These are phyloP conservation scores for Glutinoglossum americanum DNA, from an alignment of 495 filamentous ascomycete genomes.

Conservation along the genomic window DNA sequence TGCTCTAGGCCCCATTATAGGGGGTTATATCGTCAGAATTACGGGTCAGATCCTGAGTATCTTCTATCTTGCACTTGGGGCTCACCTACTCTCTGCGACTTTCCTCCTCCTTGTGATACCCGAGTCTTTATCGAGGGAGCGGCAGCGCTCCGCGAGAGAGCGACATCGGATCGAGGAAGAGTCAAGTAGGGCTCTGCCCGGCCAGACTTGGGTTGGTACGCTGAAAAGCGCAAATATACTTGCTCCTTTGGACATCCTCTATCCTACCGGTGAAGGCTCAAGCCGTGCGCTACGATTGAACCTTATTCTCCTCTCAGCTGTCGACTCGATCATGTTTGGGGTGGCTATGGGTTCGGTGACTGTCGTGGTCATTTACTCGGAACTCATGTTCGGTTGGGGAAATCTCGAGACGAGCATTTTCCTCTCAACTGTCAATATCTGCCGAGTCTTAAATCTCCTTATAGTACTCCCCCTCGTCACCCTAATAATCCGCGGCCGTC, in stretches of 20 bases:
- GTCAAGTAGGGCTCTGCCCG: conserved; percentile 9
- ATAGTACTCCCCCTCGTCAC: conserved; percentile 51
- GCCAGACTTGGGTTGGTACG: conserved; percentile 21
- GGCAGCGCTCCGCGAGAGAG: conserved; percentile 44
- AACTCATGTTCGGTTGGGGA: conserved; percentile 60
- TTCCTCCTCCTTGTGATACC: conserved; percentile 50
- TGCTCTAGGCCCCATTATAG: conserved; percentile 59
- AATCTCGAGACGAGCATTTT: conserved; percentile 57
- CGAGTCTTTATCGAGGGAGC: conserved; percentile 53
- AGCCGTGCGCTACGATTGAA: conserved; percentile 47
- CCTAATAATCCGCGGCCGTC: conserved; percentile 36
- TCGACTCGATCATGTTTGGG: conserved; percentile 61
- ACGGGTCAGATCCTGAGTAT: conserved; percentile 46
- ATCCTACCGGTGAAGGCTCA: conserved; percentile 40
- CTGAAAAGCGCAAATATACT: conserved; percentile 34
- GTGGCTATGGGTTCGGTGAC: conserved; percentile 61
- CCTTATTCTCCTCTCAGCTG: conserved; percentile 51
- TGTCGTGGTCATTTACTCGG: conserved; percentile 59
- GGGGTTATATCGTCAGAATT: conserved; percentile 49
- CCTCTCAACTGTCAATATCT: conserved; percentile 50
- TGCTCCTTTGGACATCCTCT: conserved; percentile 55
- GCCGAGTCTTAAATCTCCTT: conserved; percentile 53
- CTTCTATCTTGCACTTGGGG: conserved; percentile 57
- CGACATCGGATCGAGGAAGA: conserved; percentile 25
- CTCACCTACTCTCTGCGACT: conserved; percentile 46